Conservation (phyloP, 208 protist genomes). For the Leishmania mexicana region DNA sequence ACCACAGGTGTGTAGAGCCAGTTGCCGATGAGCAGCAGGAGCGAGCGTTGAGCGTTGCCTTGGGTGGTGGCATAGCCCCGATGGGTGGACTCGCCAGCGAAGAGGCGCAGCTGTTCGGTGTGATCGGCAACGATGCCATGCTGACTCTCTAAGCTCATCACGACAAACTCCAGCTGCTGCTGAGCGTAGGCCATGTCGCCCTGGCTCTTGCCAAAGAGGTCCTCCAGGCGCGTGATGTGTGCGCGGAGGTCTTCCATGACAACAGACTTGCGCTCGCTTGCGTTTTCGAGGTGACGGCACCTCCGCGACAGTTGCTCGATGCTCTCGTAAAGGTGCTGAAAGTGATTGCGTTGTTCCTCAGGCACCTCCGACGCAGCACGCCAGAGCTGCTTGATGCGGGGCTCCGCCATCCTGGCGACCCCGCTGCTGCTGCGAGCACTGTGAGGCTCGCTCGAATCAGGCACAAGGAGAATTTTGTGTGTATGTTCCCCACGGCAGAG, state of each 20-base stretch:
- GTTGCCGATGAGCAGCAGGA: constrained; percentile 66
- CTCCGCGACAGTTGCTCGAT: constrained; percentile 31
- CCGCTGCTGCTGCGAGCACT: not conserved
- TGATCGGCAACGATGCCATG: constrained; percentile 84
- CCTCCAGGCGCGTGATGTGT: constrained; percentile 58
- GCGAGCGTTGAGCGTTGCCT: constrained; percentile 27
- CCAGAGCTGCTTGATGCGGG: constrained; percentile 5
- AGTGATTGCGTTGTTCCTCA: constrained; percentile 13
- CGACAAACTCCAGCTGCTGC: constrained; percentile 85
- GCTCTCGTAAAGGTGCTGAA: constrained; percentile 11
- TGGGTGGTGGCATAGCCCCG: constrained; percentile 21
- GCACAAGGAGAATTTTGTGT: not conserved
- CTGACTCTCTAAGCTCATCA: constrained; percentile 71
- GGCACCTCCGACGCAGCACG: constrained; percentile 6
- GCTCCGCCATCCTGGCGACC: constrained; percentile 9
- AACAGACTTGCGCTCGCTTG: constrained; percentile 45
- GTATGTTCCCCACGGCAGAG: not conserved
- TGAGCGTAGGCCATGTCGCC: constrained; percentile 79
- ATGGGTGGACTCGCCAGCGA: constrained; percentile 70
- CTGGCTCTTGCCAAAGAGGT: constrained; percentile 66
- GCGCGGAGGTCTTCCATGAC: constrained; percentile 51
- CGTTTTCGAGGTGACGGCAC: constrained; percentile 38
- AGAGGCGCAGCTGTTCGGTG: constrained; percentile 85
- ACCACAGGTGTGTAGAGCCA: constrained; percentile 85
- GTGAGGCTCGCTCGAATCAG: not conserved